Base-by-base conservation (phyloP, 108 stramenopile species). In the Nitzschia sp. region DNA sequence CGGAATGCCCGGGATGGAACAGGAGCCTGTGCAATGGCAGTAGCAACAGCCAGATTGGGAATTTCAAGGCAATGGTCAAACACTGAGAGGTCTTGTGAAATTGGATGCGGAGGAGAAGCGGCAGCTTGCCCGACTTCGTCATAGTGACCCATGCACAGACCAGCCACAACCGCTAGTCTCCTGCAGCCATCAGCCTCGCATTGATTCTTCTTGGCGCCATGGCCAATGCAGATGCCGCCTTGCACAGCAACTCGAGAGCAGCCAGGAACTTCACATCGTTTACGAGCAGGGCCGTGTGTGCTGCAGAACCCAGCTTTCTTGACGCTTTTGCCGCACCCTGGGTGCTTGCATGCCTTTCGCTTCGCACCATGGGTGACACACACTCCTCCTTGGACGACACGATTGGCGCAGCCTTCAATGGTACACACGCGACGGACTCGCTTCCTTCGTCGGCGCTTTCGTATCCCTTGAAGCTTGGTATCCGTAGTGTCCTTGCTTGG, bases 301-400 rank as follows among this genome's bases (percentile, higher is more conserved):
- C 88, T 90, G 72, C 93, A 94, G n/a, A 88, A 44, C 25, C 93
- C 93, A 41, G 80, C 83, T 38, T 88, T 90, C 50, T 94, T 94
- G 16, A 94, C 93, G 70, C 89, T 85, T 63, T 94, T 94, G 21
- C 61, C 79, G 58, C 93, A 94, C 15, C 87, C 90, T 4, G 90
- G 87, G 57, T 85, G 80, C 31, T 75, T 75, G 77, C 93, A 94
- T 16, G 50, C 73, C 73, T 94, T 94, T 17, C 93, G 83, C 75
- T 88, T 91, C 4, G 93, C 93, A 0, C 93, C 93, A 62, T 94
- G 93, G 0, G 85, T 23, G 31, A 94, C 91, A 66, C 93, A 94
- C 1, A 86, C 70, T 27, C 93, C 93, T 52, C 93, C 93, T 76
- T 94, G 93, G 41, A 94, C 93, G 5, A 94, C 93, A 45, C 93